Percentiles rank a stretch among this genome's conserved stretches.
Conservation (phyloP, 73 alveolate species). For the Paramecium pentaurelia region DNA sequence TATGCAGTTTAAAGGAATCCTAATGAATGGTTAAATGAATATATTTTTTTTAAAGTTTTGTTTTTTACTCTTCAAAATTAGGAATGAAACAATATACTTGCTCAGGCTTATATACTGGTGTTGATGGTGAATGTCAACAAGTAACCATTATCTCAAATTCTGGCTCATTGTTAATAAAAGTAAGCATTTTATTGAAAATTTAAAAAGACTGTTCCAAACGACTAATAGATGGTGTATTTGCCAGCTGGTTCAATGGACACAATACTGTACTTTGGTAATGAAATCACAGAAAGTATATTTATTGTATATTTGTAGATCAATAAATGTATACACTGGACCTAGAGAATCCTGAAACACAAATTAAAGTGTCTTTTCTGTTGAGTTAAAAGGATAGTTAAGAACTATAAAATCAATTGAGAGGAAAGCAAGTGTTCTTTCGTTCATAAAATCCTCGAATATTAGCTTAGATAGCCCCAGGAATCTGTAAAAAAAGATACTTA, state of each 20-base stretch:
- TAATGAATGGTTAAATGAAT: neutral
- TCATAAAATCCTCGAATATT: neutral
- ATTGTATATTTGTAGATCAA: neutral
- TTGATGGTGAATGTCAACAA: neutral
- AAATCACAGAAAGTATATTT: neutral
- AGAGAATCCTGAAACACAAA: constrained; percentile 38
- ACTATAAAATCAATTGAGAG: neutral
- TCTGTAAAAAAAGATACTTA: constrained; percentile 5
- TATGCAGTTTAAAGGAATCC: neutral
- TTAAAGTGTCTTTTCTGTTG: neutral
- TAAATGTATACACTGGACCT: neutral
- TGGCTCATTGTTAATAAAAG: neutral
- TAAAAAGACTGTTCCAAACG: neutral
- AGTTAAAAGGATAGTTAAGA: neutral
- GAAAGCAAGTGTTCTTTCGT: neutral
- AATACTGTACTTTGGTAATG: neutral
- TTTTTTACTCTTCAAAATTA: neutral
- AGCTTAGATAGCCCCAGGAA: neutral
- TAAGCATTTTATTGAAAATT: neutral
- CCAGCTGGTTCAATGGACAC: constrained; percentile 35
- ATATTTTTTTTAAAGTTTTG: neutral
- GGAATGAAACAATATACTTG: neutral
- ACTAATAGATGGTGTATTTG: neutral
- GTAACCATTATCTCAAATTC: neutral
- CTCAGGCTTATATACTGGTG: neutral